These are phyloP conservation scores for Parathielavia appendiculata DNA, from an alignment of 495 filamentous ascomycete species.

Conservation along the genomic window DNA sequence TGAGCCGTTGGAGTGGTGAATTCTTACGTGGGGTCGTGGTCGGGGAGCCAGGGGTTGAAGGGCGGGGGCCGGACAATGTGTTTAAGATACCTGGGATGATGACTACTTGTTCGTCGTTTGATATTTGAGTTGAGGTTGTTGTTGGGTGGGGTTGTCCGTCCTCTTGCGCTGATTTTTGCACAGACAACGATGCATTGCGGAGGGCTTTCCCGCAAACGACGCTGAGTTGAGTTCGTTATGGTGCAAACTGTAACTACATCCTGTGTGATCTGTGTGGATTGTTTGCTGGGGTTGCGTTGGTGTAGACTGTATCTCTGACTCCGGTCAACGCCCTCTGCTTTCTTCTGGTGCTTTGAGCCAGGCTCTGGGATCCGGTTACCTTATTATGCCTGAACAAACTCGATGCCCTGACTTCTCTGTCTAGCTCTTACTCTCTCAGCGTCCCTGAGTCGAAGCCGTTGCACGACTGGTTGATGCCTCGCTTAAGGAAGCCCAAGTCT, in stretches of 20 bases:
- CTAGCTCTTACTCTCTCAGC: too few species aligned
- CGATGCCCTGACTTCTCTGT: too few species aligned
- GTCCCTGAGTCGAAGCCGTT: too few species aligned
- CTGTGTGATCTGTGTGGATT: too few species aligned
- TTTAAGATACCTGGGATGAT: constrained; percentile 12
- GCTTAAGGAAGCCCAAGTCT: too few species aligned
- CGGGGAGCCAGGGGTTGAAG: background rate
- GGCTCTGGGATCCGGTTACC: too few species aligned
- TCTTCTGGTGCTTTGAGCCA: background rate
- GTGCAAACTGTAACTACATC: too few species aligned
- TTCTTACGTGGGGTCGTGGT: background rate
- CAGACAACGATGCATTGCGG: constrained; percentile 8
- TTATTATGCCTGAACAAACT: too few species aligned
- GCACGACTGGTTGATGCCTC: too few species aligned
- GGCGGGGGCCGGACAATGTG: background rate
- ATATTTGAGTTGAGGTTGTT: background rate
- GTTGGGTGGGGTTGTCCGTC: background rate
- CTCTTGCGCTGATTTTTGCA: background rate
- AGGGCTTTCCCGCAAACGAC: background rate
- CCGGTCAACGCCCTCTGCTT: background rate
- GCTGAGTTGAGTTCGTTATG: too few species aligned
- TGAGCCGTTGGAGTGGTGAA: constrained; percentile 88
- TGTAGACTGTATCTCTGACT: too few species aligned
- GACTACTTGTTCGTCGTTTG: background rate
- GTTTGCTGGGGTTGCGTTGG: too few species aligned